Evolutionary conservation across 176 grass and related monocot genomes (phyloP).

Genomic region (Eragrostis curvula): DNA sequence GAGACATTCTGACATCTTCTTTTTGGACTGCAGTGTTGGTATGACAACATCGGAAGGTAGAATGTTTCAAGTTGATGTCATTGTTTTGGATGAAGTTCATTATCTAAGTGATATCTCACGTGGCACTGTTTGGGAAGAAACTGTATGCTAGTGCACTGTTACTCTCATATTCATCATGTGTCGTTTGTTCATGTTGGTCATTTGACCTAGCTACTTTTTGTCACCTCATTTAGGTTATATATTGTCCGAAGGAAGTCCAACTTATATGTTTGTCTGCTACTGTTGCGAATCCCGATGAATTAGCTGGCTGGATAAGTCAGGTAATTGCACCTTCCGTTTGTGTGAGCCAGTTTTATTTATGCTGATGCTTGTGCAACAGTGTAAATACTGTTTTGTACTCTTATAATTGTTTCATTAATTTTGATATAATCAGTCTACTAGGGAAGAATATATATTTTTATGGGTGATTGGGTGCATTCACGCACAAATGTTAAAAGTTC

Average conservation of each 20-base stretch:
- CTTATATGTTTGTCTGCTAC: constrained; percentile 98
- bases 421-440: constrained; percentile 1
- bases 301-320: constrained; percentile 99
- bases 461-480: constrained; percentile 1
- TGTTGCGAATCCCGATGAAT: constrained; percentile 96
- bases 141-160: constrained; percentile 59
- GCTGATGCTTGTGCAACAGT: constrained; percentile 25
- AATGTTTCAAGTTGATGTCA: constrained; percentile 97
- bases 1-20: constrained; percentile 43
- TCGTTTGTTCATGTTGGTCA: constrained; percentile 25
- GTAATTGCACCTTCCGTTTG: constrained; percentile 45
- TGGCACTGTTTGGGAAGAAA: constrained; percentile 99
- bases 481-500: neutral
- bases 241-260: constrained; percentile 96
- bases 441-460: neutral
- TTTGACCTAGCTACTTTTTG: constrained; percentile 37
- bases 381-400: constrained; percentile 12
- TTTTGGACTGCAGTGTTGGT: constrained; percentile 76
- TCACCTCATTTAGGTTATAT: constrained; percentile 86
- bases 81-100: constrained; percentile 98
- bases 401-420: neutral
- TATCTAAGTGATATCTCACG: constrained; percentile 98
- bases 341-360: constrained; percentile 30
- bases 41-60: constrained; percentile 83
- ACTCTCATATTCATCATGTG: constrained; percentile 19